Conservation (phyloP, 495 filamentous ascomycete species). For the Penicillium crystallinum region DNA sequence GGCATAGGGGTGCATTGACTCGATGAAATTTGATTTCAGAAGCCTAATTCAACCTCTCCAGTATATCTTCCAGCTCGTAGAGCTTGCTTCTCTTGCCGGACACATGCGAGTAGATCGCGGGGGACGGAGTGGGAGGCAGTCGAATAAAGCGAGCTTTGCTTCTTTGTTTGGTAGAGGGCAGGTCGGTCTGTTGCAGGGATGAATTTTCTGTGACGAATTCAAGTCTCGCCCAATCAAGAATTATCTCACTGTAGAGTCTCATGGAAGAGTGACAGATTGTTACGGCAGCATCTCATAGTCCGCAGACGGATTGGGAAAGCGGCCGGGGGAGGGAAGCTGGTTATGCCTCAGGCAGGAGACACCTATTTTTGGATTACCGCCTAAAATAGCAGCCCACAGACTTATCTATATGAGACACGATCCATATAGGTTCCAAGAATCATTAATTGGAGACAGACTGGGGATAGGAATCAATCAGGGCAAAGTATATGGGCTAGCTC, state of each 20-base stretch:
- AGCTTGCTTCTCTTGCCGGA: constrained; percentile 12
- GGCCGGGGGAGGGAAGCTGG: constrained; percentile 6
- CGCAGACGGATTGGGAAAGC: constrained; percentile 25
- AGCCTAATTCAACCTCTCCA: constrained; percentile 2
- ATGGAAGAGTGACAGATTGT: constrained; percentile 6
- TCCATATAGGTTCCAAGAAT: not conserved
- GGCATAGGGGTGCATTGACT: constrained; percentile 39
- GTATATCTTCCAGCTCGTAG: constrained; percentile 1
- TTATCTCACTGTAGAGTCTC: not conserved
- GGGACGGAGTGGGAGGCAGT: constrained; percentile 10
- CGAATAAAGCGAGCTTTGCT: constrained; percentile 3
- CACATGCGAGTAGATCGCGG: constrained; percentile 15
- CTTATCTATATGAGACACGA: constrained; percentile 1
- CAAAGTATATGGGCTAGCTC: not conserved
- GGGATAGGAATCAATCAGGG: not conserved
- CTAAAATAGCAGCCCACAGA: not conserved
- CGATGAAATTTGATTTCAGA: not conserved
- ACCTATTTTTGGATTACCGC: constrained; percentile 18
- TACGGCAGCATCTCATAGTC: constrained; percentile 19
- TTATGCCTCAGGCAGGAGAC: constrained; percentile 14
- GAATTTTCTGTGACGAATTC: not conserved
- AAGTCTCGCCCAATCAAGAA: not conserved
- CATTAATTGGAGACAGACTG: not conserved
- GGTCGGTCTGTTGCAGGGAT: not conserved
- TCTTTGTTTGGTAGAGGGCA: not conserved